Conservation (phyloP, 2,329 filamentous ascomycete genomes). For the Scleromitrula shiraiana region DNA sequence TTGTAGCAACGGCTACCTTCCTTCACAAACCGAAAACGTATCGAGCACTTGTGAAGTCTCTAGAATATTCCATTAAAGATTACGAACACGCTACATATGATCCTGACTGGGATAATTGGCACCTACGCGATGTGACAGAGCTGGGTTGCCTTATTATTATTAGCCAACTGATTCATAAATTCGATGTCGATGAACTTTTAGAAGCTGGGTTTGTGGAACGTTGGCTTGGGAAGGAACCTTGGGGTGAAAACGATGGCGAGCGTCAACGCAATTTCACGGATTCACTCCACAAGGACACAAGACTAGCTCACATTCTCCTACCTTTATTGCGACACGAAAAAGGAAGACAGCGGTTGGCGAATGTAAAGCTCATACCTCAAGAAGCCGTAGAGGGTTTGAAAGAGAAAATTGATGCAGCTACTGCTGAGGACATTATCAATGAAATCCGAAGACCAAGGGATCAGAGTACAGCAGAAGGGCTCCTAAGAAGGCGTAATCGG, state of each 20-base stretch:
- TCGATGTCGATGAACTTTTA: slow-evolving; percentile 49
- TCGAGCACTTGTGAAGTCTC: slow-evolving; percentile 49
- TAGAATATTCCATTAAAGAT: slow-evolving; percentile 48
- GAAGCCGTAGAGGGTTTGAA: slow-evolving; percentile 28
- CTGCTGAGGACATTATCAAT: slow-evolving; percentile 31
- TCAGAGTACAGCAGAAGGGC: slow-evolving; percentile 58
- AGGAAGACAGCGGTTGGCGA: slow-evolving; percentile 23
- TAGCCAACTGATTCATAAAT: slow-evolving; percentile 40
- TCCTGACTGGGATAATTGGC: slow-evolving; percentile 54
- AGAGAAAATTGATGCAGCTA: slow-evolving; percentile 43
- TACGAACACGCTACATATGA: slow-evolving; percentile 44
- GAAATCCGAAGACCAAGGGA: slow-evolving; percentile 35
- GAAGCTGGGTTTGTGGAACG: slow-evolving; percentile 59
- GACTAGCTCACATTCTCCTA: slow-evolving; percentile 39
- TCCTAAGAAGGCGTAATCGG: slow-evolving; percentile 65
- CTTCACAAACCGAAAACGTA: slow-evolving; percentile 25
- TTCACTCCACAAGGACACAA: slow-evolving; percentile 19
- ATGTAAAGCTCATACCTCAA: slow-evolving; percentile 23
- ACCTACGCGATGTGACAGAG: slow-evolving; percentile 53
- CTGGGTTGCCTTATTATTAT: slow-evolving; percentile 49
- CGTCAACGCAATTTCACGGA: slow-evolving; percentile 43
- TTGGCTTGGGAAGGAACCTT: slow-evolving; percentile 68
- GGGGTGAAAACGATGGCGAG: slow-evolving; percentile 48
- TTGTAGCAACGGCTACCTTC: slow-evolving; percentile 17
- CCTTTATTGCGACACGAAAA: slow-evolving; percentile 28